A percentile compares a stretch with the other conserved stretches of the same genome.
Evolutionary conservation across 768 basidiomycete genomes (phyloP).

Genomic region (Tulasnella sp.): DNA sequence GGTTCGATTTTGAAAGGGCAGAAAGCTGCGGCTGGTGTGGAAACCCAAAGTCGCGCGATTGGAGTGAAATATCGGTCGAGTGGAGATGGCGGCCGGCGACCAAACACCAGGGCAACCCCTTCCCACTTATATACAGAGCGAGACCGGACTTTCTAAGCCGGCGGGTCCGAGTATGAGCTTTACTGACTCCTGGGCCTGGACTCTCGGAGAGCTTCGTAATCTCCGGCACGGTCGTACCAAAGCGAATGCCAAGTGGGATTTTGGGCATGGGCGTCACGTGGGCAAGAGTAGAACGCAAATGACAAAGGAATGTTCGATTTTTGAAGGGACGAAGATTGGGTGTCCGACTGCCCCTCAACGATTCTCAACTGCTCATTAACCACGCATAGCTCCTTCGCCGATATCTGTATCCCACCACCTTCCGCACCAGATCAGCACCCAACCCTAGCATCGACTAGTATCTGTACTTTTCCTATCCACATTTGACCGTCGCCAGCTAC

Average conservation of each 20-base stretch:
- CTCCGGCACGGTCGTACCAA: too few relatives aligned
- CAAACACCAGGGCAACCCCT: neutral
- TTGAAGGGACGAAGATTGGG: slow-evolving; percentile 7
- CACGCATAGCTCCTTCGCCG: neutral
- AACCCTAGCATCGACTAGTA: neutral
- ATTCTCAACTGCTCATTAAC: slow-evolving; percentile 8
- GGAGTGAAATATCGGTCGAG: neutral
- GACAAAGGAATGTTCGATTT: neutral
- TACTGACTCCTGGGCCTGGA: neutral
- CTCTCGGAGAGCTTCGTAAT: neutral
- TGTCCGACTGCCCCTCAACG: slow-evolving; percentile 8
- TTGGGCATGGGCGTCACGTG: neutral
- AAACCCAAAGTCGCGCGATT: neutral
- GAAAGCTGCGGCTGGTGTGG: neutral
- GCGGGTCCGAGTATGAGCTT: neutral
- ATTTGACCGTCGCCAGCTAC: neutral
- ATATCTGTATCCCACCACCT: neutral
- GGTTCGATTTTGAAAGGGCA: neutral
- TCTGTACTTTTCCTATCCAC: neutral
- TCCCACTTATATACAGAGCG: neutral
- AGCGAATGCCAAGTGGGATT: neutral
- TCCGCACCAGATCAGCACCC: neutral
- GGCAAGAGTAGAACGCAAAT: neutral
- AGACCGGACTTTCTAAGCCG: neutral
- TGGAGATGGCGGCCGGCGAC: too few relatives aligned